Evolutionary conservation across 2,329 filamentous ascomycete species (phyloP).

Genomic region (Colletotrichum lini): DNA sequence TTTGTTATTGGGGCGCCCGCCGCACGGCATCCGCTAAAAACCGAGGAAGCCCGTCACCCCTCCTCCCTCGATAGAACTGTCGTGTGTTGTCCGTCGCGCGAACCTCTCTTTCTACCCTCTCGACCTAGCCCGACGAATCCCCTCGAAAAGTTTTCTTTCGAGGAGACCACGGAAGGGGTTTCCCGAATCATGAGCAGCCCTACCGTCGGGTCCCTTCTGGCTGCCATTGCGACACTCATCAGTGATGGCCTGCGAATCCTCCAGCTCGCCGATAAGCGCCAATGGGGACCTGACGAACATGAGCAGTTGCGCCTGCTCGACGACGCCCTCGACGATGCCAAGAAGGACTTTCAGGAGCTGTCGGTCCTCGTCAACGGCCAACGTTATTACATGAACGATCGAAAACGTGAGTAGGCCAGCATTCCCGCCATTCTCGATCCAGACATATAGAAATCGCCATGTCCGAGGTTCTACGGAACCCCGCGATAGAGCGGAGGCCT

Average conservation of each 20-base stretch:
- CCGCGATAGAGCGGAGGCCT: slow-evolving; percentile 29
- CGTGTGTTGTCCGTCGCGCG: slow-evolving; percentile 8
- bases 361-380: slow-evolving; percentile 68
- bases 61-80: slow-evolving; percentile 26
- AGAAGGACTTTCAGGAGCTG: slow-evolving; percentile 73
- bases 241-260: slow-evolving; percentile 68
- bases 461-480: slow-evolving; percentile 24
- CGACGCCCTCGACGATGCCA: slow-evolving; percentile 70
- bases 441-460: slow-evolving; percentile 9
- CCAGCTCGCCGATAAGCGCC: slow-evolving; percentile 70
- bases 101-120: not conserved
- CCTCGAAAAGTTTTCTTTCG: slow-evolving; percentile 36
- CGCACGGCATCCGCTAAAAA: slow-evolving; percentile 23
- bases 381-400: slow-evolving; percentile 71
- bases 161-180: slow-evolving; percentile 34
- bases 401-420: slow-evolving; percentile 60
- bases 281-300: slow-evolving; percentile 72
- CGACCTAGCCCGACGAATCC: not conserved
- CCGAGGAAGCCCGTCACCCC: slow-evolving; percentile 8
- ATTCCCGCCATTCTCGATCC: slow-evolving; percentile 11
- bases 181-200: slow-evolving; percentile 58
- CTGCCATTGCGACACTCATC: slow-evolving; percentile 69
- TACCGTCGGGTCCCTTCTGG: slow-evolving; percentile 71
- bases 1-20: slow-evolving; percentile 40
- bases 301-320: slow-evolving; percentile 71